Base-by-base conservation (phyloP, 2,329 filamentous ascomycete species). In the Venturia asperata region DNA sequence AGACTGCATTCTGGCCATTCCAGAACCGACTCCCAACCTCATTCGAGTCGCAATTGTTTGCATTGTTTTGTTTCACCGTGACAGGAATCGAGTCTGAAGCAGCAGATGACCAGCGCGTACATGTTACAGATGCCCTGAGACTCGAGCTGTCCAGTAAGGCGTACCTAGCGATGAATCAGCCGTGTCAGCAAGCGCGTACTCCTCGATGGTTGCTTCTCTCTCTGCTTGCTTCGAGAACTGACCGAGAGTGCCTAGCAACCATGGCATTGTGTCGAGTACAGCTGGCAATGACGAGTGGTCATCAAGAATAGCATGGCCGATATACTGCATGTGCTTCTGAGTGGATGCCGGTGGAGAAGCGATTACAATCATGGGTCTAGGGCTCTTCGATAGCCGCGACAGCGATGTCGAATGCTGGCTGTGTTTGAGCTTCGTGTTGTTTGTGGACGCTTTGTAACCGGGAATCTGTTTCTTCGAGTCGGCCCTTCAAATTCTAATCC, bases 101-200 rank as follows among this genome's bases (percentile, higher is more conserved):
- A 58, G 27, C 11, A 58, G 52, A 58, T 6, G 17, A n/a, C 13
- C 52, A 37, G 52, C 52, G 52, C 52, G 52, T 58, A 58, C 52
- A 30, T 37, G 52, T 34, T 37, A 5, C 52, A 58, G 9, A 34
- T 27, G 9, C 21, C 27, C n/a, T 58, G 27, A 17, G 15, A 37
- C 52, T 34, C 30, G 30, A 34, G 30, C 10, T 6, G 30, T 37
- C 52, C 52, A 58, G 30, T 34, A 11, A 58, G 15, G 52, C 27
- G 27, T 5, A 58, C n/a, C n/a, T n/a, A n/a, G n/a, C n/a, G n/a
- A n/a, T n/a, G 17, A 19, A 19, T 4, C 3, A n/a, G 52, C 30
- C 9, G 52, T 42, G 10, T 21, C 56, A n/a, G 13, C 21, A 27
- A 3, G 21, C 47, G 47, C 47, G 21, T 27, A 52, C n/a, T 27